Base-by-base conservation (phyloP, 495 filamentous ascomycete genomes). In the Hyphodiscus hymeniophilus region DNA sequence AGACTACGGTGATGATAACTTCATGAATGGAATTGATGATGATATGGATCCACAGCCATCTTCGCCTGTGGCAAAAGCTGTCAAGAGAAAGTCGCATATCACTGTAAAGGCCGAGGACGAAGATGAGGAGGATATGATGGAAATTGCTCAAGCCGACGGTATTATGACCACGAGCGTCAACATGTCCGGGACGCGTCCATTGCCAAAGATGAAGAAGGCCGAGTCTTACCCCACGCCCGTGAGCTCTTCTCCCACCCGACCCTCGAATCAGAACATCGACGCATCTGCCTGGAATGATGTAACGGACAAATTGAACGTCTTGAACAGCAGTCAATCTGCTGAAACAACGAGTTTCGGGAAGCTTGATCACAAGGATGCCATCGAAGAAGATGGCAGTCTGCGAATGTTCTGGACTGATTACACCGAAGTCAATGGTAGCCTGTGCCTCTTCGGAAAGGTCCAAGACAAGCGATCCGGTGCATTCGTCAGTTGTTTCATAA, bases 381-480 rank as follows among this genome's bases (percentile, higher is more conserved):
- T 92, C 24, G 92, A 97, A 60, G 79, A 84, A 53, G 89, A 98
- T 60, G 92, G 94, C 18, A 91, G 84, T 56, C 69, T 98, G 15
- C 84, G 82, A 55, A 84, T 98, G 72, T 98, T 95, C 67, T 98
- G 92, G 92, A 80, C 89, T 11, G 92, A 98, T 60, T 97, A 94
- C 56, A 89, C 87, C 0, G 92, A 98, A 61, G 70, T 96, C 63
- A 89, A 91, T 60, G 94, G 91, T 34, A 87, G 80, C 53, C 70
- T 98, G 2, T 95, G 89, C 63, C 74, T 98, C 30, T 98, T 97
- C 66, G 92, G 92, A 42, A 98, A 98, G 60, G 94, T 95, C 2
- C 83, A 85, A 60, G 89, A 96, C 64, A 95, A 91, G 65, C 84
- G 81, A 52, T 85, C 76, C 20, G 81, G 78, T 28, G 69, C 67